Conservation (phyloP, 1,284 basidiomycete species). For the Cryptococcus maquisensis region DNA sequence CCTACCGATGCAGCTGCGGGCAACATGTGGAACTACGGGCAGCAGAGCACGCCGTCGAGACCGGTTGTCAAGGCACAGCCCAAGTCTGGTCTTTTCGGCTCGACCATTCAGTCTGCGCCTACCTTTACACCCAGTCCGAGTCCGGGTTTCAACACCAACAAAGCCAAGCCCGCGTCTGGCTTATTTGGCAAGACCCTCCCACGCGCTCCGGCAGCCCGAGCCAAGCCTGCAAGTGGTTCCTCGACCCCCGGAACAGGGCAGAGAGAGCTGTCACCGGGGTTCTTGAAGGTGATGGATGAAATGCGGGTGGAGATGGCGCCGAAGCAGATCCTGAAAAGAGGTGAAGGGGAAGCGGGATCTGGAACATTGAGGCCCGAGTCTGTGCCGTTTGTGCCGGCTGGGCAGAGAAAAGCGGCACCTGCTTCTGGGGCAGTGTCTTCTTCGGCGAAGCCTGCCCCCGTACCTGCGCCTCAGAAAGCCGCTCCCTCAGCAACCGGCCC, state of each 20-base stretch:
- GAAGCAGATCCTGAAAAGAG: neutral
- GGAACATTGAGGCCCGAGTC: constrained; percentile 49
- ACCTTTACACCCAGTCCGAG: constrained; percentile 9
- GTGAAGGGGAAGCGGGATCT: constrained; percentile 18
- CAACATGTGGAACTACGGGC: neutral
- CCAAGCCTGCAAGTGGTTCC: too few species aligned
- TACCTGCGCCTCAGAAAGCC: neutral
- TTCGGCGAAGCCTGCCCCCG: neutral
- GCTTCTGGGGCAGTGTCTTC: neutral
- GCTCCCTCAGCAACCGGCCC: constrained; percentile 47
- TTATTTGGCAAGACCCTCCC: constrained; percentile 8
- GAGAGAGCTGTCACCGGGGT: constrained; percentile 23
- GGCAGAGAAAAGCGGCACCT: constrained; percentile 34
- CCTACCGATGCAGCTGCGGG: neutral
- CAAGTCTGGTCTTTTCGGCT: constrained; percentile 21
- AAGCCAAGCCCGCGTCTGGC: constrained; percentile 1
- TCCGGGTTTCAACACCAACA: constrained; percentile 3
- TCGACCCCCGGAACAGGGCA: neutral
- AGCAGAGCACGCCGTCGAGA: neutral
- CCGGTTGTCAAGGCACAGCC: neutral
- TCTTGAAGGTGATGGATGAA: constrained; percentile 15
- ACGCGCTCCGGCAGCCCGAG: too few species aligned
- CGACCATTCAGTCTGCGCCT: constrained; percentile 22
- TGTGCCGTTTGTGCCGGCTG: constrained; percentile 63
- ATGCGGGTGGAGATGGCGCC: constrained; percentile 16